Evolutionary conservation across 1,284 basidiomycete genomes (phyloP).

Genomic region (Cutaneotrichosporon sp.): DNA sequence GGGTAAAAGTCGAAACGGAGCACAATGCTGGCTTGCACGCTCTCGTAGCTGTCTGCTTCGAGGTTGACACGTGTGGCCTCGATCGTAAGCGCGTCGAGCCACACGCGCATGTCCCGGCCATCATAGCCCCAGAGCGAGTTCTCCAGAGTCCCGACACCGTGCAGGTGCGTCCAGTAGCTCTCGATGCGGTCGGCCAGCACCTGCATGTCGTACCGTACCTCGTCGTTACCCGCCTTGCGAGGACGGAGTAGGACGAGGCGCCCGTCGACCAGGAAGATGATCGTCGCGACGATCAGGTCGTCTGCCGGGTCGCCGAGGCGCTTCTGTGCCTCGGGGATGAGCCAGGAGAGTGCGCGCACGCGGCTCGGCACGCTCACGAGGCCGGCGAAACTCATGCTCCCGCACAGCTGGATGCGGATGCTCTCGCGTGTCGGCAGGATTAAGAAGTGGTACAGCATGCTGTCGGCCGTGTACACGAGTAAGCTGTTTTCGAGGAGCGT

Average conservation of each 20-base stretch:
- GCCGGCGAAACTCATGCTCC: constrained; percentile 91
- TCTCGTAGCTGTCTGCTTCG: constrained; percentile 57
- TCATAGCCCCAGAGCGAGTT: constrained; percentile 99
- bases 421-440: constrained; percentile 80
- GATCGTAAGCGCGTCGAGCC: constrained; percentile 92
- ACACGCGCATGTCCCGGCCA: constrained; percentile 81
- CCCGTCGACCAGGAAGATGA: constrained; percentile 93
- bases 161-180: constrained; percentile 96
- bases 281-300: constrained; percentile 89
- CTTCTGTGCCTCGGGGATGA: constrained; percentile 93
- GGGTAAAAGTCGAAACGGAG: constrained; percentile 94
- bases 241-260: constrained; percentile 84
- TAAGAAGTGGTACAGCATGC: constrained; percentile 88
- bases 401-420: constrained; percentile 84
- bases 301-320: constrained; percentile 91
- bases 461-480: constrained; percentile 96
- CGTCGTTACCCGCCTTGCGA: constrained; percentile 77
- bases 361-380: constrained; percentile 81
- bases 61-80: constrained; percentile 61
- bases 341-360: constrained; percentile 93
- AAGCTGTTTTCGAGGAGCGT: constrained; percentile 93
- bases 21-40: constrained; percentile 86
- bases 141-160: constrained; percentile 86
- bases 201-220: constrained; percentile 92
- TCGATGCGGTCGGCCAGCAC: constrained; percentile 94